Base-by-base conservation (phyloP, 306 rosid species). In the Phaseolus lunatus region DNA sequence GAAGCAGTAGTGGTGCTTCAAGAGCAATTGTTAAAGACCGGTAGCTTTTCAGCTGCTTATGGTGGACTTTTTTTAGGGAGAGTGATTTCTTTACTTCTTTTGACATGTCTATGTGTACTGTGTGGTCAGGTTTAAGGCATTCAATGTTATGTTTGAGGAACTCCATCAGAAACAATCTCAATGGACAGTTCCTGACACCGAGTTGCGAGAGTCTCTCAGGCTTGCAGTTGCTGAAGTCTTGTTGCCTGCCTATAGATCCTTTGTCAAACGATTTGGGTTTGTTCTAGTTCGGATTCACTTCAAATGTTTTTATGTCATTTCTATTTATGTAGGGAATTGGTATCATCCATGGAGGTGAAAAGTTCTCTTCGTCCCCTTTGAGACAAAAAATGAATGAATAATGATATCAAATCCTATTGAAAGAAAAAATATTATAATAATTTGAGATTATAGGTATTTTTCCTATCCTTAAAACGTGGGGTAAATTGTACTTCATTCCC, bases 101-200 rank as follows among this genome's bases (percentile, higher is more conserved):
- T 67, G 79, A 74, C 68, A 50, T 16, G 48, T 64, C n/a, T 11
- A 66, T 53, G 1, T 65, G 62, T 37, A 20, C 19, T 70, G 5
- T 77, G 18, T 77, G 85, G 47, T 75, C 87, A 95, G 98, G 89
- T 89, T 95, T 72, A 95, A 92, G 87, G 26, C 74, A 19, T 91
- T 92, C 88, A 95, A 92, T 81, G 15, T 81, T 75, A 93, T 91
- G 79, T 95, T 95, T 66, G 99, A 92, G 89, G 99, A 95, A 61
- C 90, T 92, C 75, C 98, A 95, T 86, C 99, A 92, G 86, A 95
- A 88, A 65, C 99, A 95, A 83, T 95, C 97, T 71, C 97, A 95
- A 72, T 95, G 99, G 99, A 84, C 97, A 3, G 99, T 91, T 78
- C 99, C 94, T 5, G 99, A 95, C 88, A 62, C 88, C 0, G 98